phyloP scores from a whole-genome alignment of 768 basidiomycete species.

The Fibroporia radiculosa region DNA sequence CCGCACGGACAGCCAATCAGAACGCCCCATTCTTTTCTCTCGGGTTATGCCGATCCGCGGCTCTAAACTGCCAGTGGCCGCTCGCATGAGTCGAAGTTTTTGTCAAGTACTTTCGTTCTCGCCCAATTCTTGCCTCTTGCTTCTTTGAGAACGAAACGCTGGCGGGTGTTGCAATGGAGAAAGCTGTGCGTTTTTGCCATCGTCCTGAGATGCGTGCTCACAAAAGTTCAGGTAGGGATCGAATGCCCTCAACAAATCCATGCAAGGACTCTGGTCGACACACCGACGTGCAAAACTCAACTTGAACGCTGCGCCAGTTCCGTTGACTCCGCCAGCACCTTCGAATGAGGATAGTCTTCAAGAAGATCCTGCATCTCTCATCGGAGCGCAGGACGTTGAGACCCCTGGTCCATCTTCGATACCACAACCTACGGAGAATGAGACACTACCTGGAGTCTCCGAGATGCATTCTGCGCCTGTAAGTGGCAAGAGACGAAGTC shows the following conservation, averaged over 20 bases:
- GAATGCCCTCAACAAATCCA: conserved; percentile 69
- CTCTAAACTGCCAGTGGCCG: no score
- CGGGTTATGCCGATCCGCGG: no score
- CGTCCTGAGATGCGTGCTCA: conserved; percentile 10
- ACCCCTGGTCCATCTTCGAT: conserved; percentile 4
- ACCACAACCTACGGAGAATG: conserved; percentile 2
- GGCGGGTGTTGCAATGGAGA: conserved; percentile 15
- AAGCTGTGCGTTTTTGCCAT: conserved; percentile 9
- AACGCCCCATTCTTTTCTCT: no score
- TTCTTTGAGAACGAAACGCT: no score
- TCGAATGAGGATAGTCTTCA: no score
- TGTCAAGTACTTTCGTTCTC: no score
- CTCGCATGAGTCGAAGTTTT: no score
- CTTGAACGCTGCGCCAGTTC: conserved; percentile 39
- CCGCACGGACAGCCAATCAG: no score
- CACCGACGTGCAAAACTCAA: conserved; percentile 64
- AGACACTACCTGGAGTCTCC: background rate
- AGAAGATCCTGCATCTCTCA: conserved; percentile 17
- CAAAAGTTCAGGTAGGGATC: conserved; percentile 50
- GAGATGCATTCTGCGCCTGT: conserved; percentile 11
- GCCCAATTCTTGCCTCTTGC: no score
- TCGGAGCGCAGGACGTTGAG: background rate
- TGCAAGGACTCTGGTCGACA: conserved; percentile 72
- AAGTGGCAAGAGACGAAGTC: conserved; percentile 55
- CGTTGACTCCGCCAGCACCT: conserved; percentile 17